Evolutionary conservation across 805 yeast species (phyloP), one percentile per base, ranked within the genome.

Genomic region (Wickerhamiella domercqiae): DNA sequence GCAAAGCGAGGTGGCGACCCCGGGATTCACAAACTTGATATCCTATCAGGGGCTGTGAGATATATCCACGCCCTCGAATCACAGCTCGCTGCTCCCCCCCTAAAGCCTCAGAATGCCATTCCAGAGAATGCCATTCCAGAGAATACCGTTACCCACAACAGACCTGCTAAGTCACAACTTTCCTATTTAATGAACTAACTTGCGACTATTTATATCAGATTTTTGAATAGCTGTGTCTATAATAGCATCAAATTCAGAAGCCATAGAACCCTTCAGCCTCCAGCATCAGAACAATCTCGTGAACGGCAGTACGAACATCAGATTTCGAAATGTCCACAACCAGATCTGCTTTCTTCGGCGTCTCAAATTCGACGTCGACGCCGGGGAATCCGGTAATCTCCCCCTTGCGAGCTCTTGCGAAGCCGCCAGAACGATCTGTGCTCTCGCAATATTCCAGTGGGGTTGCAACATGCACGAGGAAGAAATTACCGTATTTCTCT

Each of bases 201-300:
- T 7, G 21, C 9, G 26, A 24, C 11, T 9, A 24, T 9, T 9
- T 24, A 13, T 24, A 24, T 9, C 13, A 24, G 13, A 9, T 9
- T 24, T 24, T 13, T 13, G 26, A 9, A 24, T 24, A 9, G 9
- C 26, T 9, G 13, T 24, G 26, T 24, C 26, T 24, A 24, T 9
- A 24, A 13, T 9, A 24, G 26, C 11, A 9, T 13, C 11, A 13
- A 24, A 24, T 24, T 24, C 15, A 29, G 15, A 16, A 33, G 4
- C 67, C 67, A 41, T 80, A 81, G 62, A 78, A 86, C 14, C 93
- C 93, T 61, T 84, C 81, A 51, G 76, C 73, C 59, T 80, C 83
- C 49, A 86, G 68, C 55, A 75, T 68, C 42, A 74, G 62, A 25
- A 79, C 76, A 46, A 80, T 70, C 56, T 76, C 75, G 54, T 73